phyloP scores from a whole-genome alignment of 2,329 filamentous ascomycete species.

The Trichocomaceae sp. region DNA sequence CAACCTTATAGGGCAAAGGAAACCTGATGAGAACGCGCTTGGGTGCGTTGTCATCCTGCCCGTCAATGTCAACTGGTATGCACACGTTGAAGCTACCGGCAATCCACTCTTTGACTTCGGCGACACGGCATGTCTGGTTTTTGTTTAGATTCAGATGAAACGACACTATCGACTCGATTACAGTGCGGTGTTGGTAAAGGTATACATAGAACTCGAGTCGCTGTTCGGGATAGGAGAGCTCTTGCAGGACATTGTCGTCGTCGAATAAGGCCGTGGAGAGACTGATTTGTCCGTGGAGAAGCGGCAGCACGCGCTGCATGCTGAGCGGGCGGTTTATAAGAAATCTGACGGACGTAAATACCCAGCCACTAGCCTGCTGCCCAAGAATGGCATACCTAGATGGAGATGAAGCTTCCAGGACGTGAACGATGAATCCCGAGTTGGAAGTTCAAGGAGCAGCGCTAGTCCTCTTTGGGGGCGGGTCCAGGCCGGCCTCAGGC shows the following conservation, averaged over 20 bases:
- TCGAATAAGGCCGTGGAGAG: too few relatives aligned
- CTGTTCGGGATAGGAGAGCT: slow-evolving; percentile 17
- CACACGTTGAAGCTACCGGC: slow-evolving; percentile 18
- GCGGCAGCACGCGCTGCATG: too few relatives aligned
- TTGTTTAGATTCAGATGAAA: slow-evolving; percentile 22
- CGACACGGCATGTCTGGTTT: slow-evolving; percentile 12
- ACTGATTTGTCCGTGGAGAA: too few relatives aligned
- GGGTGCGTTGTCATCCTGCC: slow-evolving; percentile 6
- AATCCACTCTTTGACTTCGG: slow-evolving; percentile 16
- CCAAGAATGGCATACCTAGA: too few relatives aligned
- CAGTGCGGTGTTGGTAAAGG: slow-evolving; percentile 14
- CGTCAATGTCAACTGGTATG: slow-evolving; percentile 2
- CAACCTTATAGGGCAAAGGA: slow-evolving; percentile 27
- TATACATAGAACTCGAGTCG: slow-evolving; percentile 18
- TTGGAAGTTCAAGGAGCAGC: too few relatives aligned
- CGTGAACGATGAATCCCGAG: too few relatives aligned
- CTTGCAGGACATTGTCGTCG: slow-evolving; percentile 20
- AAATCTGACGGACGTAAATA: too few relatives aligned
- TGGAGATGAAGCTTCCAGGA: too few relatives aligned
- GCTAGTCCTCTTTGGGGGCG: too few relatives aligned
- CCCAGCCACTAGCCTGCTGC: too few relatives aligned
- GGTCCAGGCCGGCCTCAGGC: too few relatives aligned
- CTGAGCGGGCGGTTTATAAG: too few relatives aligned
- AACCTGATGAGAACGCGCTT: slow-evolving; percentile 21
- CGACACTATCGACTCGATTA: slow-evolving; percentile 22